Conservation (phyloP, 768 basidiomycete species). For the Hericium erinaceus region DNA sequence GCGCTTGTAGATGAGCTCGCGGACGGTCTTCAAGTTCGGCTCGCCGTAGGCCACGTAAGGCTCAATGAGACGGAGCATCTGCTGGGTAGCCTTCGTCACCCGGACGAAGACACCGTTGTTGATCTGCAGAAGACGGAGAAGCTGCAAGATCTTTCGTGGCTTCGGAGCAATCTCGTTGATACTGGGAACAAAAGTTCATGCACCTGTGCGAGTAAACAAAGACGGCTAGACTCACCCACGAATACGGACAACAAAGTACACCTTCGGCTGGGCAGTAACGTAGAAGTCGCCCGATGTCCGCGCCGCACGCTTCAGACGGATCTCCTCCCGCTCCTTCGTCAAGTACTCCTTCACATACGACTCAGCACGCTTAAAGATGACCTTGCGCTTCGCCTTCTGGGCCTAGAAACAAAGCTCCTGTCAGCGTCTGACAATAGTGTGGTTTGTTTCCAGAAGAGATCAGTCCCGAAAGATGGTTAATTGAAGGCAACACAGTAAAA, state of each 20-base stretch:
- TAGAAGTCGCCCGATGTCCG: slow-evolving; percentile 93
- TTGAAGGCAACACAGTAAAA: slow-evolving; percentile 69
- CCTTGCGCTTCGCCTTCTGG: slow-evolving; percentile 84
- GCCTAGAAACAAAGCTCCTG: slow-evolving; percentile 40
- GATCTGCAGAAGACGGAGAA: slow-evolving; percentile 97
- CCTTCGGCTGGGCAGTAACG: slow-evolving; percentile 92
- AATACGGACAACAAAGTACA: slow-evolving; percentile 96
- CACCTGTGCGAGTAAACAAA: slow-evolving; percentile 9
- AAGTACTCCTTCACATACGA: slow-evolving; percentile 96
- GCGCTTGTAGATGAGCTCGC: slow-evolving; percentile 98
- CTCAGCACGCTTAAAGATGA: slow-evolving; percentile 99
- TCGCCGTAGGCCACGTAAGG: slow-evolving; percentile 98
- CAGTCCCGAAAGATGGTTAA: slow-evolving; percentile 97
- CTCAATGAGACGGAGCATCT: slow-evolving; percentile 97
- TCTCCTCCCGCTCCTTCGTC: slow-evolving; percentile 88
- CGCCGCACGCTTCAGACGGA: slow-evolving; percentile 89
- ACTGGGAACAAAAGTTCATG: slow-evolving; percentile 36
- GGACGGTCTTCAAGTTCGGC: slow-evolving; percentile 93
- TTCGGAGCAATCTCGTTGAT: slow-evolving; percentile 99
- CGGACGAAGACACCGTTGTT: slow-evolving; percentile 99
- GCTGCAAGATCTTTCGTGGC: slow-evolving; percentile 97
- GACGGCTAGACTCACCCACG: slow-evolving; percentile 61
- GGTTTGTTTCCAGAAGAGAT: slow-evolving; percentile 17
- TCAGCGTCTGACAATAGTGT: slow-evolving; percentile 14
- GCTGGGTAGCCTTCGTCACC: slow-evolving; percentile 90